Evolutionary conservation across 352 stramenopile genomes (phyloP).

Genomic region (Globisporangium takayamanum): DNA sequence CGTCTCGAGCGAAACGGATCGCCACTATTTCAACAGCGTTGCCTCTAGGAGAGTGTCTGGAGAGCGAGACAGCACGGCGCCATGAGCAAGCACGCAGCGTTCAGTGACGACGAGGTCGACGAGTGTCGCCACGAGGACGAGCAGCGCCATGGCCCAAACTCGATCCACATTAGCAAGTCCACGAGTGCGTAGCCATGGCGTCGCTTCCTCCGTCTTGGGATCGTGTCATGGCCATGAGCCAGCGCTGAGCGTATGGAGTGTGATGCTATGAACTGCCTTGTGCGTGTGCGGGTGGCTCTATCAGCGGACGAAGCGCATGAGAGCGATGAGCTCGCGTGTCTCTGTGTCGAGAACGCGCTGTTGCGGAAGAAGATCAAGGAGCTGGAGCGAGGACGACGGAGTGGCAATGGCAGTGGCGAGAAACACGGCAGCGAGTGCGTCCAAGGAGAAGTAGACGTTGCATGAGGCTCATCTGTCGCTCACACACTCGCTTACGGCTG

Average conservation of each 20-base stretch:
- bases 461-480: not conserved
- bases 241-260: not conserved
- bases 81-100: not conserved
- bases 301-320: constrained; percentile 16
- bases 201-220: not conserved
- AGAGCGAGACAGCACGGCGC: too few relatives aligned
- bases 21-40: too few relatives aligned
- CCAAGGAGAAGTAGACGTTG: too few relatives aligned
- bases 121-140: constrained; percentile 11
- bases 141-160: constrained; percentile 18
- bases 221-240: too few relatives aligned
- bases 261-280: not conserved
- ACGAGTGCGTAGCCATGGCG: constrained; percentile 14
- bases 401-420: constrained; percentile 29
- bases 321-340: constrained; percentile 36
- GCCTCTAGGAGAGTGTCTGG: too few relatives aligned
- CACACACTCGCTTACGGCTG: not conserved
- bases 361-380: constrained; percentile 69
- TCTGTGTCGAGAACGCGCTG: constrained; percentile 59
- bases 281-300: not conserved
- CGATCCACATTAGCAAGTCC: constrained; percentile 24
- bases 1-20: not conserved
- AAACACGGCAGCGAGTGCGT: not conserved
- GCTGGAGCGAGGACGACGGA: constrained; percentile 35
- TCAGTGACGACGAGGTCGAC: constrained; percentile 3